Base-by-base conservation (phyloP, 2,329 filamentous ascomycete genomes). In the Cercospora beticola region DNA sequence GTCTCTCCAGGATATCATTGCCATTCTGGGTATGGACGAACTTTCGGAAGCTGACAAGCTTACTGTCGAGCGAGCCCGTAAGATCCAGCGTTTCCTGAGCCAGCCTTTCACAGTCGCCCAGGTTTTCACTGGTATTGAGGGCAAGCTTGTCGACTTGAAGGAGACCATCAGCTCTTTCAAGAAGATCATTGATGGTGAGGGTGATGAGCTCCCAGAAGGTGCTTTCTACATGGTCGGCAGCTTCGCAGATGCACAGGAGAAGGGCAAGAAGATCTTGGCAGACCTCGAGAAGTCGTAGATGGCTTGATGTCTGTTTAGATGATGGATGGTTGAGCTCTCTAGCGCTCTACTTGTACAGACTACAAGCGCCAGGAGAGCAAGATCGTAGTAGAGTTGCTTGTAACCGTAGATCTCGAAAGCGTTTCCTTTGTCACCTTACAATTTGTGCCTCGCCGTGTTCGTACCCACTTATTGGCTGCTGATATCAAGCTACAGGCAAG, bases 21-120 rank as follows among this genome's bases (percentile, higher is more conserved):
- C 95, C 85, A 99, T 99, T 93, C 86, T 98, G 83, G 94, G 94
- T 91, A 98, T 99, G 95, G 95, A 99, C 85, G 95, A 99, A 84
- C 86, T 99, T 86, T 98, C 95, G 74, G 95, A 98, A 88, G 92
- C 92, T 79, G 95, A 99, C 85, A 97, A 99, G 91, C 90, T 99
- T 80, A 98, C 95, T 78, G 95, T 99, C 88, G 95, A 99, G 91
- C 95, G 95, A 90, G 95, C 95, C 84, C 94, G 95, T 88, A 98
- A 98, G 90, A 91, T 99, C 83, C 95, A 99, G 89, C 92, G 94
- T 91, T 99, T 99, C 93, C 88, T 99, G 88, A 92, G 89, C 85
- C 95, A 99, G 89, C 95, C 95, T 82, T 99, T 99, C 90, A 95
- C 95, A 78, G 95, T 90, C 79, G 89, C 89, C 76, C 86, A 90